phyloP scores from a whole-genome alignment of 352 stramenopile species.

The Chrysophaeum taylorii region DNA sequence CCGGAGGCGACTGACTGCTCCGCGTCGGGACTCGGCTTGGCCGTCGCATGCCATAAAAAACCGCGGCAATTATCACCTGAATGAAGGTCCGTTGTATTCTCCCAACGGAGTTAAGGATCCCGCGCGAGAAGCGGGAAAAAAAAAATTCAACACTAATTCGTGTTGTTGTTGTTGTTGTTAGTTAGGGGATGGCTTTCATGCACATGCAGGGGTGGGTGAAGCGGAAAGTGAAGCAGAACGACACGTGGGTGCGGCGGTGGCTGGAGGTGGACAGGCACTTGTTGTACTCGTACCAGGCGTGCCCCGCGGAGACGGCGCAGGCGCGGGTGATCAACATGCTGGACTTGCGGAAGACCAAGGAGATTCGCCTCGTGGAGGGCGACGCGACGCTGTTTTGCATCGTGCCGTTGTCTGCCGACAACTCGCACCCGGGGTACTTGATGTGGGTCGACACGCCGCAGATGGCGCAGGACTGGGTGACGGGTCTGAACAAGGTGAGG shows the following conservation, averaged over 20 bases:
- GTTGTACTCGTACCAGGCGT: constrained; percentile 5
- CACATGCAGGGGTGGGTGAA: background rate
- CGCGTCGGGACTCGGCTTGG: no score
- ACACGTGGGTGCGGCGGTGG: background rate
- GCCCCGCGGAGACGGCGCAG: background rate
- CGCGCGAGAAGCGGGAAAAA: no score
- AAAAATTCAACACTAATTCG: no score
- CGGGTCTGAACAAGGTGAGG: constrained; percentile 9
- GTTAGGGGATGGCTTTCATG: no score
- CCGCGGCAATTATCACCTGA: no score
- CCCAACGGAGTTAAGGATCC: no score
- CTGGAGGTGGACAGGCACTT: constrained; percentile 4
- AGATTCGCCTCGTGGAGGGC: background rate
- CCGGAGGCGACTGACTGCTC: no score
- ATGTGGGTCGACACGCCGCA: background rate
- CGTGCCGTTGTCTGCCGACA: background rate
- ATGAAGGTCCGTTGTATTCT: no score
- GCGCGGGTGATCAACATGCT: constrained; percentile 9
- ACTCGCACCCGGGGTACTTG: background rate
- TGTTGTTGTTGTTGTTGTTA: no score
- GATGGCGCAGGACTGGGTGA: background rate
- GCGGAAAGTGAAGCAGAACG: background rate
- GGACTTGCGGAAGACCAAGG: background rate
- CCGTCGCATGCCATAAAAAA: no score
- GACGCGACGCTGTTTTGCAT: background rate